Evolutionary conservation across 139 green algal species (phyloP), one percentile per base, ranked within the genome.

Genomic region (Ostreobium quekettii): DNA sequence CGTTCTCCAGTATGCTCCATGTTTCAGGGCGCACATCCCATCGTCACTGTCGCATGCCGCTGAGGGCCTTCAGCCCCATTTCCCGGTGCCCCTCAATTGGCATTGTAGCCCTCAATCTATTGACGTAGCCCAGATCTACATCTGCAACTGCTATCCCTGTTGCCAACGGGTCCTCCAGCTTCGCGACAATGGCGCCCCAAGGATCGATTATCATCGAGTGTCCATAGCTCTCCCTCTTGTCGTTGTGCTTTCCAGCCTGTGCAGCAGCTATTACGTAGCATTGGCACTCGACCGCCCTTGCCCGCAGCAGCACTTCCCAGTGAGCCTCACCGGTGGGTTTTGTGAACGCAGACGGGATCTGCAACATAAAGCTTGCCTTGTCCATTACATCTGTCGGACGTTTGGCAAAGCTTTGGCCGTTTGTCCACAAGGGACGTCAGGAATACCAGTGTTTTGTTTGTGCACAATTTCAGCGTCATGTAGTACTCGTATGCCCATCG

Each of bases 241-340:
- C 85, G 56, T 95, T 95, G 82, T 98, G 90, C 48, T 37, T 36
- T 5, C 93, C 93, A 22, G 84, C 83, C 78, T 99, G 93, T 28
- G 93, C 93, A 2, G 88, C 88, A 2, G 88, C 88, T 47, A 95
- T 74, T 1, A 92, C 87, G 70, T 92, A 98, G 48, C 74, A 84
- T 80, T 98, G 93, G 46, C 74, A 90, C 71, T 99, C 94, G 2
- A 99, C 90, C 19, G 94, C 94, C 0, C 94, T 72, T 3, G 94
- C 93, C 0, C 91, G 75, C 71, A 99, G 80, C 66, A 99, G 79
- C 42, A 96, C 67, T 76, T 98, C 89, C 94, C 94, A 99, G 63
- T 99, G 94, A 1, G 89, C 91, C 26, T 76, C 74, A 2, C 90
- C 90, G 86, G 80, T 60, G 73, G 15, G 36, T 64, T 30, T 4